phyloP scores from a whole-genome alignment of 2,329 filamentous ascomycete genomes.

The Monosporascus sp. region DNA sequence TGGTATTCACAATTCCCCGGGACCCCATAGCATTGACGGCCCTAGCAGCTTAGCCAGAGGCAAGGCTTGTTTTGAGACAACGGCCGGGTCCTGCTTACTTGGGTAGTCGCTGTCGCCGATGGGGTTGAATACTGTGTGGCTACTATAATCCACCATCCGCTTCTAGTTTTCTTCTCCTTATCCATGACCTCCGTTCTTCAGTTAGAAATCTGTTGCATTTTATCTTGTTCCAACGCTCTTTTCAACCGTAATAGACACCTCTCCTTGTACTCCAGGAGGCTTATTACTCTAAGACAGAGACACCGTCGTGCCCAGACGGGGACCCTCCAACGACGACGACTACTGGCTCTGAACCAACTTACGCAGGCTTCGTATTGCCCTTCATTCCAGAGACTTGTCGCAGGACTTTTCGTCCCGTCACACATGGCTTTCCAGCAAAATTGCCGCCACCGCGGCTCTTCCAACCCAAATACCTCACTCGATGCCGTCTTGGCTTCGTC shows the following conservation, averaged over 20 bases:
- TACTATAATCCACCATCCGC: not conserved
- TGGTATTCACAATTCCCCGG: too few relatives aligned
- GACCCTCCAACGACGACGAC: conserved; percentile 17
- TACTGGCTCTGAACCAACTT: conserved; percentile 7
- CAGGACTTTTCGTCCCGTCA: conserved; percentile 10
- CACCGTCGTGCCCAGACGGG: conserved; percentile 20
- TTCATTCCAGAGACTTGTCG: conserved; percentile 12
- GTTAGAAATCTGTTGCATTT: conserved; percentile 26
- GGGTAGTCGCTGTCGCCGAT: not conserved
- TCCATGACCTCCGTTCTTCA: conserved; percentile 26
- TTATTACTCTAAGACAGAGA: conserved; percentile 18
- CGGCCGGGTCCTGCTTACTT: not conserved
- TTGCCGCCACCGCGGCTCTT: conserved; percentile 17
- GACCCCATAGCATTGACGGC: not conserved
- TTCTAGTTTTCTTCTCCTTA: conserved; percentile 11
- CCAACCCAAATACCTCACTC: conserved; percentile 17
- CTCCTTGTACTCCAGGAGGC: conserved; percentile 21
- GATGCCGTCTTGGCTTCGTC: conserved; percentile 20
- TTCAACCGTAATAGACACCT: conserved; percentile 20
- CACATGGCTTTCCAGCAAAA: conserved; percentile 24
- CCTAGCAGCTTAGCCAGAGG: not conserved
- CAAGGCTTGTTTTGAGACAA: not conserved
- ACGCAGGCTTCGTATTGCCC: conserved; percentile 10
- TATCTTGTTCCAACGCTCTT: conserved; percentile 23
- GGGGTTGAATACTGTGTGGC: not conserved